Conservation (phyloP, 306 rosid genomes). For the Casuarina glauca region DNA sequence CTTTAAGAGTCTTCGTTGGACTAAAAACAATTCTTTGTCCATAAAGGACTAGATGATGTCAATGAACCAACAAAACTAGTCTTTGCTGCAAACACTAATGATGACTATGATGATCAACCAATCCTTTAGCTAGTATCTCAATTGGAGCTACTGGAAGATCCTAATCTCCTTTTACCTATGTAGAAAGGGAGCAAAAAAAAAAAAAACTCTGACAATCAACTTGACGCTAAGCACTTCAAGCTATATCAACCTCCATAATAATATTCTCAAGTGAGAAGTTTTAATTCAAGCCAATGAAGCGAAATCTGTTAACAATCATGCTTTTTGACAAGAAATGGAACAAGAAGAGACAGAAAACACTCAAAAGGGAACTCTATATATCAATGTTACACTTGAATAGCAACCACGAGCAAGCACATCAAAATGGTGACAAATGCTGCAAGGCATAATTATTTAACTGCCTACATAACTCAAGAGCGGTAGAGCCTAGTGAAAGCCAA, state of each 20-base stretch:
- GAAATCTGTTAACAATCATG: background rate
- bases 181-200: too few species aligned
- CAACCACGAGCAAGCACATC: background rate
- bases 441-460: background rate
- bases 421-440: background rate
- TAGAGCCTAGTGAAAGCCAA: conserved; percentile 5
- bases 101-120: background rate
- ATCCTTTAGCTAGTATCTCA: too few species aligned
- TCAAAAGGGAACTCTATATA: background rate
- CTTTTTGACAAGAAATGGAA: background rate
- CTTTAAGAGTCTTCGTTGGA: background rate
- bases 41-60: background rate
- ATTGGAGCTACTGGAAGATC: too few species aligned
- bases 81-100: background rate
- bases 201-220: too few species aligned
- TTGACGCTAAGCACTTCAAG: background rate
- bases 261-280: background rate
- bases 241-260: background rate
- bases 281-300: background rate
- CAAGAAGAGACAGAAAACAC: background rate
- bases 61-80: background rate
- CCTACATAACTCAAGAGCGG: background rate
- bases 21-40: background rate
- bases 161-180: too few species aligned
- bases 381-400: background rate